phyloP scores from a whole-genome alignment of 352 stramenopile genomes.

The Phytopythium boreale region DNA sequence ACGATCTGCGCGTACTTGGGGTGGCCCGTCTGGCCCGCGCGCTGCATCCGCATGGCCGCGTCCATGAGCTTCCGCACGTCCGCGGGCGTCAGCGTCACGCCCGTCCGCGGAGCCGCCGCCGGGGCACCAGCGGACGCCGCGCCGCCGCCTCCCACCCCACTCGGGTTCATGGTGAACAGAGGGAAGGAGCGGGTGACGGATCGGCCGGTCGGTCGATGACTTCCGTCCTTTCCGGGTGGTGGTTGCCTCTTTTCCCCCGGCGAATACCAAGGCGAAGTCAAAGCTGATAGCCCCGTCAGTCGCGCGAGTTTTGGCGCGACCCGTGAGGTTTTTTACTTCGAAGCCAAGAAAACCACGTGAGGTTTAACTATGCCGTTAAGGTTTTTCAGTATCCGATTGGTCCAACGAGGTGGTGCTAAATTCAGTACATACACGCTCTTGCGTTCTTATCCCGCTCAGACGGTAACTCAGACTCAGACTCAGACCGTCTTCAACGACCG shows the following conservation, averaged over 20 bases:
- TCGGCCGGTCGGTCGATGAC: neutral
- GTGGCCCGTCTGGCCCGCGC: constrained; percentile 68
- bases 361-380: too few relatives aligned
- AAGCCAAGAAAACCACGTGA: too few relatives aligned
- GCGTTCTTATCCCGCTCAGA: too few relatives aligned
- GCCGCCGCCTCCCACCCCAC: neutral
- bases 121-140: neutral
- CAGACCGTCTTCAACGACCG: neutral
- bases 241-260: neutral
- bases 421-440: too few relatives aligned
- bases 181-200: neutral
- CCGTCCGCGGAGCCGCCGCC: constrained; percentile 1
- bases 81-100: constrained; percentile 41
- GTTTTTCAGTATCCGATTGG: too few relatives aligned
- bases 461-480: neutral
- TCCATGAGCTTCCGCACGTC: constrained; percentile 86
- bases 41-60: constrained; percentile 77
- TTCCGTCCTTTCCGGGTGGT: neutral
- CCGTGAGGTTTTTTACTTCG: too few relatives aligned
- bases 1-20: constrained; percentile 88
- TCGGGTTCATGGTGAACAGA: neutral
- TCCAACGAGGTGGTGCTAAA: too few relatives aligned
- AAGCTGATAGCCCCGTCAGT: neutral
- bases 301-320: too few relatives aligned
- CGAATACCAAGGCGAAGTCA: neutral